These are phyloP conservation scores for Retiboletus fuscus DNA, from an alignment of 1,284 basidiomycete genomes.

Conservation along the genomic window DNA sequence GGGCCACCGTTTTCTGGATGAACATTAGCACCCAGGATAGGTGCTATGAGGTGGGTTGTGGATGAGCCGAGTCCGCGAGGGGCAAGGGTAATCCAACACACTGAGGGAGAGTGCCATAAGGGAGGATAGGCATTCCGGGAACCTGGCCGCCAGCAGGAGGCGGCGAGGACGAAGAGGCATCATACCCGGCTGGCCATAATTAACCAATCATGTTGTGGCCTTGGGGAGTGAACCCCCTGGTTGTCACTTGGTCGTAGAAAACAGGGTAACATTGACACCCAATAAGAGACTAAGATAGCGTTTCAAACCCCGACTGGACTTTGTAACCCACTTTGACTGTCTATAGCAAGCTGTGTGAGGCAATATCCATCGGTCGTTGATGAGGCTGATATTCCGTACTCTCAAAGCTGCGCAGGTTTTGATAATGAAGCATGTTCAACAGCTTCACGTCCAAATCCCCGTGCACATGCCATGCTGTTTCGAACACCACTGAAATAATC, in stretches of 20 bases:
- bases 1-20: conserved; percentile 65
- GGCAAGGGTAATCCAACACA: conserved; percentile 62
- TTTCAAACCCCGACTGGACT: conserved; percentile 48
- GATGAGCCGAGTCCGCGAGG: conserved; percentile 66
- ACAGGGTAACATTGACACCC: conserved; percentile 44
- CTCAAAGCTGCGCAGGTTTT: not conserved
- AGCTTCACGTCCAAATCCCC: not conserved
- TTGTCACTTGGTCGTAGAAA: conserved; percentile 52
- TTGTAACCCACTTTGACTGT: conserved; percentile 16
- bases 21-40: conserved; percentile 67
- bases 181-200: conserved; percentile 85
- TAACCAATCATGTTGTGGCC: conserved; percentile 88
- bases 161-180: conserved; percentile 89
- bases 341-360: too few species aligned
- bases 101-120: conserved; percentile 70
- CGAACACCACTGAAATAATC: conserved; percentile 2
- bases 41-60: conserved; percentile 69
- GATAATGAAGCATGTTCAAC: not conserved
- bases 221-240: too few species aligned
- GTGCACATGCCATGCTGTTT: not conserved
- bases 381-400: not conserved
- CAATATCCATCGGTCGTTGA: too few species aligned
- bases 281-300: conserved; percentile 43
- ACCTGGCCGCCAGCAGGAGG: conserved; percentile 76
- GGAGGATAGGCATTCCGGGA: conserved; percentile 79